Percentiles rank a stretch among this genome's conserved stretches.
Conservation (phyloP, 371 early-diverging fungal species). For the Rhizopus sp. region DNA sequence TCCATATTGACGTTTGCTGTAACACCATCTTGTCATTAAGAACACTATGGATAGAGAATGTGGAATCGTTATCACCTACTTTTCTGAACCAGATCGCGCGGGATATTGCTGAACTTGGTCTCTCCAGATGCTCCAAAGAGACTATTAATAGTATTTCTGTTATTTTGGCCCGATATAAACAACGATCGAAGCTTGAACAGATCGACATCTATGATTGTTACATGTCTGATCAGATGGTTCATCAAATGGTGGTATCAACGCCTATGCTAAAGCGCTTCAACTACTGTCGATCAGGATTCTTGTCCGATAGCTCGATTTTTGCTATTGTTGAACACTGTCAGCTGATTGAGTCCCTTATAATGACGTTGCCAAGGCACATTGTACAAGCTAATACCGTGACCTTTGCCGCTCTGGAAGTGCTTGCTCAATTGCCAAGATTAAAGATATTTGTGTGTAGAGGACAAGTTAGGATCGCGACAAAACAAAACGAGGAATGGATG, state of each 20-base stretch:
- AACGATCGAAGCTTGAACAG: not conserved
- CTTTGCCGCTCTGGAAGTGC: slow-evolving; percentile 4
- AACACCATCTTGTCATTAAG: not conserved
- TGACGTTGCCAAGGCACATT: slow-evolving; percentile 18
- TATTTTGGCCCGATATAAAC: not conserved
- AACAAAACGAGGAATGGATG: slow-evolving; percentile 7
- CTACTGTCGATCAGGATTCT: slow-evolving; percentile 14
- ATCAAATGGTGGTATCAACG: not conserved
- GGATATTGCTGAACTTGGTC: not conserved
- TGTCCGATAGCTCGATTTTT: slow-evolving; percentile 17
- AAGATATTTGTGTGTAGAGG: slow-evolving; percentile 18
- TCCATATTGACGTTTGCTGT: too few species aligned
- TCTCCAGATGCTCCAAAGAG: slow-evolving; percentile 1
- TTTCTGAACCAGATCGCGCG: not conserved
- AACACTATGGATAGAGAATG: not conserved
- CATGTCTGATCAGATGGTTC: slow-evolving; percentile 1
- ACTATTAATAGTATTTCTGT: not conserved
- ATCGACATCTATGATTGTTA: slow-evolving; percentile 5
- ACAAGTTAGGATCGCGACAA: slow-evolving; percentile 17
- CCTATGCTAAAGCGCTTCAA: slow-evolving; percentile 4
- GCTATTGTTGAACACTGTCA: slow-evolving; percentile 17
- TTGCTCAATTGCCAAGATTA: slow-evolving; percentile 12
- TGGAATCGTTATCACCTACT: not conserved
- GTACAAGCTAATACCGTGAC: slow-evolving; percentile 26
- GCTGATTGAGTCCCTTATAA: slow-evolving; percentile 11